A percentile compares a stretch with the other conserved stretches of the same genome.
Evolutionary conservation across 176 grass and related monocot genomes (phyloP).

Genomic region (Cenchrus fungigraminus): DNA sequence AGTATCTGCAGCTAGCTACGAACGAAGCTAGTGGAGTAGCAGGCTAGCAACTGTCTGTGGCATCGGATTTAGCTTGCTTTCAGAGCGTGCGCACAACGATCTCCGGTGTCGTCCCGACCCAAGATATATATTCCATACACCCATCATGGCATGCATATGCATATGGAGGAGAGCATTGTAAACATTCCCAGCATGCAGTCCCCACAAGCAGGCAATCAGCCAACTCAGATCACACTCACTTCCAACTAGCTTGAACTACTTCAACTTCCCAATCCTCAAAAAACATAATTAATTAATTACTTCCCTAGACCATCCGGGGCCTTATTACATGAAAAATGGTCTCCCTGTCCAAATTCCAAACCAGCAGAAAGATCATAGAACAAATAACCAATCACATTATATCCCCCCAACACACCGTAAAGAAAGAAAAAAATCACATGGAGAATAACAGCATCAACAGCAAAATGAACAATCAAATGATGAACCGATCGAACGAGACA

Average conservation of each 20-base stretch:
- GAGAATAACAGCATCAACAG: background rate
- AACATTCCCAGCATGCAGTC: background rate
- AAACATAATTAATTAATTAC: background rate
- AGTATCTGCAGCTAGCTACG: background rate
- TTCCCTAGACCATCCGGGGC: background rate
- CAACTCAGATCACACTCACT: background rate
- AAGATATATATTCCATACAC: background rate
- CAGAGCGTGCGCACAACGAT: background rate
- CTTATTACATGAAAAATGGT: constrained; percentile 6
- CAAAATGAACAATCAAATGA: background rate
- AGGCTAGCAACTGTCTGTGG: background rate
- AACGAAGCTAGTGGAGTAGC: background rate
- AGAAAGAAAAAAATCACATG: background rate
- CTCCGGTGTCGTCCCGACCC: background rate
- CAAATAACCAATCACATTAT: background rate
- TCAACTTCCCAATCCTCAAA: too few relatives aligned
- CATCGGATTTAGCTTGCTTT: background rate
- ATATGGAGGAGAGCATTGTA: background rate
- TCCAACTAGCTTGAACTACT: too few relatives aligned
- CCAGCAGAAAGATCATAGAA: background rate
- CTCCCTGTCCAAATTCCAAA: background rate
- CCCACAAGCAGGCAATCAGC: background rate
- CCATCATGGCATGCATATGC: background rate
- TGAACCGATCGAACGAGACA: background rate
- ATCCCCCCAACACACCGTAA: background rate